Conservation (phyloP, 306 rosid genomes). For the Phaseolus lunatus region DNA sequence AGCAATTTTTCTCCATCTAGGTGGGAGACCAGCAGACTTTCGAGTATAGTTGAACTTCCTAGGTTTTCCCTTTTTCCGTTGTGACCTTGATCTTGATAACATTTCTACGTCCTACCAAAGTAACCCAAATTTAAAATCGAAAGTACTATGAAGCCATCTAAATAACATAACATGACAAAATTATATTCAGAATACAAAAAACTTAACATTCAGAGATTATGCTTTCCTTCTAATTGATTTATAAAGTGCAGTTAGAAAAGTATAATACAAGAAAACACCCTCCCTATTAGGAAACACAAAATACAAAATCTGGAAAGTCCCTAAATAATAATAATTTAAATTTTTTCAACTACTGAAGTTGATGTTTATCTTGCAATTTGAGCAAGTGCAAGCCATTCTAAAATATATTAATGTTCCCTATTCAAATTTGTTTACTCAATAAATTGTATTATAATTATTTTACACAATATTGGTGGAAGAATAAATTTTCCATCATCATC, state of each 20-base stretch:
- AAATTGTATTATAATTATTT: background rate
- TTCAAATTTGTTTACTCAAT: background rate
- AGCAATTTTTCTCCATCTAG: slow-evolving; percentile 72
- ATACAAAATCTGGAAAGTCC: background rate
- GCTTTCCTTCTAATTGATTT: background rate
- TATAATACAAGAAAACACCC: background rate
- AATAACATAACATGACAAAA: slow-evolving; percentile 26
- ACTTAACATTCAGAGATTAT: background rate
- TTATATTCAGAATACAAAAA: background rate
- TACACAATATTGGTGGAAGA: background rate
- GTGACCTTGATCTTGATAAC: slow-evolving; percentile 60
- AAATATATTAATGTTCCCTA: background rate
- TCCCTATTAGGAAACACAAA: background rate
- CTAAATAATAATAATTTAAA: background rate
- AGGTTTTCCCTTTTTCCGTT: slow-evolving; percentile 69
- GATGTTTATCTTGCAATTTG: background rate
- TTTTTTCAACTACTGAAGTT: background rate
- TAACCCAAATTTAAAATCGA: slow-evolving; percentile 26
- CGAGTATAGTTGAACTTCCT: slow-evolving; percentile 67
- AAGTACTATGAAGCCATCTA: too few species aligned
- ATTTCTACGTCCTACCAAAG: slow-evolving; percentile 64
- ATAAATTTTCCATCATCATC: background rate
- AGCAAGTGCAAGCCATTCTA: background rate
- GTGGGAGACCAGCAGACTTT: slow-evolving; percentile 80
- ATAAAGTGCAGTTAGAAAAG: background rate